Evolutionary conservation across 257 asterid genomes (phyloP).

Genomic region (Knoxia roxburghii): DNA sequence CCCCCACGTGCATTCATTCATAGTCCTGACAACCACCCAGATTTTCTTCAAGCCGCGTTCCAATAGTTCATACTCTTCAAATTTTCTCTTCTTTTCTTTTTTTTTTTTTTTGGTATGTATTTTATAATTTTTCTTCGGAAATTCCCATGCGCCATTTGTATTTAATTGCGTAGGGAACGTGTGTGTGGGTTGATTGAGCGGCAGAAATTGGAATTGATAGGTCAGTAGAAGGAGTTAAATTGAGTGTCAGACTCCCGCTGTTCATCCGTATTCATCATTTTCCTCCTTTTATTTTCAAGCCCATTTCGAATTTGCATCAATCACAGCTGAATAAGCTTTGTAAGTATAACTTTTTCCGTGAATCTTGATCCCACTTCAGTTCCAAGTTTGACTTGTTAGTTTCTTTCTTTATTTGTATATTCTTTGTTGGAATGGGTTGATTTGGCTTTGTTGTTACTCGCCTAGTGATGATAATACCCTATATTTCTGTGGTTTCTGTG

Average conservation of each 20-base stretch:
- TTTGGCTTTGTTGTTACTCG: neutral
- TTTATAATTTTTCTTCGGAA: neutral
- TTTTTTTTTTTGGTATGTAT: neutral
- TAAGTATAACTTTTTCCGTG: neutral
- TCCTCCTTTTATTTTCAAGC: neutral
- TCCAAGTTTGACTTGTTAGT: neutral
- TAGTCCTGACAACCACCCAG: neutral
- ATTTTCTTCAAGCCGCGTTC: slow-evolving; percentile 5
- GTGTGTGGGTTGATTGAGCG: neutral
- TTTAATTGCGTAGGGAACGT: neutral
- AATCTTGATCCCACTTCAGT: neutral
- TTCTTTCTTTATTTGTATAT: neutral
- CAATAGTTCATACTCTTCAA: neutral
- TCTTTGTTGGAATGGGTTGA: neutral
- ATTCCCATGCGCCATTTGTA: neutral
- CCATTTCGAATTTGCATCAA: slow-evolving; percentile 1
- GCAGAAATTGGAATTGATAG: neutral
- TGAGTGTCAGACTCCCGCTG: slow-evolving; percentile 1
- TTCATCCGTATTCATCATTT: neutral
- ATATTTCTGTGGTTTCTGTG: neutral
- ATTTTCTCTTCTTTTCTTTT: neutral
- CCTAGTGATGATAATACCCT: neutral
- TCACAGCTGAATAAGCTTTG: slow-evolving; percentile 9
- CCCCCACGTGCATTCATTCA: neutral
- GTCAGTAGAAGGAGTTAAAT: neutral